phyloP scores from a whole-genome alignment of 208 protist species.

The Trypanosoma rangeli region DNA sequence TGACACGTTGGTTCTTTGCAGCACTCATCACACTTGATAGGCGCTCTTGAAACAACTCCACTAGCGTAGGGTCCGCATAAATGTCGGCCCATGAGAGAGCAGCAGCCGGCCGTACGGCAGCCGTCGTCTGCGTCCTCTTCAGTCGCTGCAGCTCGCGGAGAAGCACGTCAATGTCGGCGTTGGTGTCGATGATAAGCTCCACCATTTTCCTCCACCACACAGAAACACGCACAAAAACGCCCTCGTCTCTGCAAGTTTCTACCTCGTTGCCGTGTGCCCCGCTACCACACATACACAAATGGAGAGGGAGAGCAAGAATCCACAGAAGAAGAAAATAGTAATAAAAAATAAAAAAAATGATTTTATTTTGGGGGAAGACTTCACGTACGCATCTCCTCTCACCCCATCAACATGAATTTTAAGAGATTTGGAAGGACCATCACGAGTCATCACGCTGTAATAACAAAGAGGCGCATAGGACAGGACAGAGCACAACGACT shows the following conservation, averaged over 20 bases:
- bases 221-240: not conserved
- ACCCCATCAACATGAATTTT: not conserved
- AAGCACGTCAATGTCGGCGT: conserved; percentile 26
- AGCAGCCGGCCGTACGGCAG: not conserved
- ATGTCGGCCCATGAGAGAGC: conserved; percentile 17
- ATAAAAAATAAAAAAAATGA: not conserved
- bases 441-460: not conserved
- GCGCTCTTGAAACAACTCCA: conserved; percentile 22
- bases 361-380: not conserved
- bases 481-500: not conserved
- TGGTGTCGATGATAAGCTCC: conserved; percentile 24
- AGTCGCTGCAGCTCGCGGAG: conserved; percentile 13
- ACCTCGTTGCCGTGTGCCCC: not conserved
- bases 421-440: not conserved
- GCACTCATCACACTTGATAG: conserved; percentile 29
- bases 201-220: conserved; percentile 3
- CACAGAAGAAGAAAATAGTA: not conserved
- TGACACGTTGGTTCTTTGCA: conserved; percentile 20
- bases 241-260: not conserved
- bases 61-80: conserved; percentile 1
- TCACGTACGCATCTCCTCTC: not conserved
- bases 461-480: not conserved
- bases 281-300: not conserved
- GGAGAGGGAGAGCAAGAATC: no score
- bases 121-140: not conserved